Evolutionary conservation across 78 protist genomes (phyloP).

Genomic region (Dictyostelium capitatum): DNA sequence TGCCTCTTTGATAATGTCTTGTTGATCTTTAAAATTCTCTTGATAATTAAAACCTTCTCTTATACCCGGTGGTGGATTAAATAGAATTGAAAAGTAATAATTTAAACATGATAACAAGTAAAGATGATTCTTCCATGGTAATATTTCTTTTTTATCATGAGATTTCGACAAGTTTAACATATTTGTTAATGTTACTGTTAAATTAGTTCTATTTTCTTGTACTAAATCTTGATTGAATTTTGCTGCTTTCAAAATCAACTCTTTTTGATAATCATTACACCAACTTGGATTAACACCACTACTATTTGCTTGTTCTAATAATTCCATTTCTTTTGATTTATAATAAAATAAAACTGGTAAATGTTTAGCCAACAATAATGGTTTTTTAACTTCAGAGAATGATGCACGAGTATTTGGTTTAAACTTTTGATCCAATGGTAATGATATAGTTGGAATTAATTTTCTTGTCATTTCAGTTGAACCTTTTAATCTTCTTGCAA

Average conservation of each 20-base stretch:
- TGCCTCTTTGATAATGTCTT: background rate
- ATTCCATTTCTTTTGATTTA: conserved; percentile 1
- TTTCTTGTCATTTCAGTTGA: background rate
- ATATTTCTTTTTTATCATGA: conserved; percentile 17
- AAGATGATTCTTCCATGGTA: conserved; percentile 46
- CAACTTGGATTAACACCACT: background rate
- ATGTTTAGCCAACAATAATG: background rate
- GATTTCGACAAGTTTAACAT: background rate
- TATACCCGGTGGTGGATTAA: background rate
- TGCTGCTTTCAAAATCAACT: background rate
- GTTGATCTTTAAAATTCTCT: conserved; percentile 14
- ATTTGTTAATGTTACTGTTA: background rate
- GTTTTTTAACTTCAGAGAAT: conserved; percentile 5
- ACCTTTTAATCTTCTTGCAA: background rate
- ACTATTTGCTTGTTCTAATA: background rate
- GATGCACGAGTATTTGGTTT: conserved; percentile 38
- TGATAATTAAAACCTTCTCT: conserved; percentile 17
- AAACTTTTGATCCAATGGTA: conserved; percentile 7
- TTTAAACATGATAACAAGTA: background rate
- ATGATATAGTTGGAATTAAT: background rate
- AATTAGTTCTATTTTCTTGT: background rate
- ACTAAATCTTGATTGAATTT: background rate
- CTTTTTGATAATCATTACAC: background rate
- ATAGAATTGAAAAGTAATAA: background rate
- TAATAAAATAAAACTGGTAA: background rate